phyloP scores from a whole-genome alignment of 768 basidiomycete species.

The Leucocoprinus birnbaumii region DNA sequence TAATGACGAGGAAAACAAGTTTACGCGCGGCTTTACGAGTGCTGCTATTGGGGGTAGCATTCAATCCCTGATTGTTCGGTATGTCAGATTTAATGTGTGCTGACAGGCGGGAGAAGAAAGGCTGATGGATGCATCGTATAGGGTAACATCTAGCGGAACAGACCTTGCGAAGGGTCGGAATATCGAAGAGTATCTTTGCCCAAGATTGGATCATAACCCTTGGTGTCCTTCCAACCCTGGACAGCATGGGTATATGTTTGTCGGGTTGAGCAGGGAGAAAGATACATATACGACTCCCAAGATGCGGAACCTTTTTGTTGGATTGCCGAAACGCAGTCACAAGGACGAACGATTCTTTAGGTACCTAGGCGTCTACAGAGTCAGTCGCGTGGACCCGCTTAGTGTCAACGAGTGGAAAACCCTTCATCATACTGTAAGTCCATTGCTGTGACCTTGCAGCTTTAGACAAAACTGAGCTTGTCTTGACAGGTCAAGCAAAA shows the following conservation, averaged over 20 bases:
- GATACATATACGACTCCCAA: constrained; percentile 38
- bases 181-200: constrained; percentile 44
- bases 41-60: constrained; percentile 34
- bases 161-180: constrained; percentile 26
- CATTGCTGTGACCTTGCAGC: no score
- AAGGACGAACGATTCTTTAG: constrained; percentile 30
- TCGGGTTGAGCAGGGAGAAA: constrained; percentile 46
- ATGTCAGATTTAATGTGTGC: constrained; percentile 4
- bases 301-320: constrained; percentile 43
- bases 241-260: constrained; percentile 53
- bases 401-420: constrained; percentile 43
- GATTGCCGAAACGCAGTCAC: constrained; percentile 25
- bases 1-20: constrained; percentile 25
- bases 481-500: constrained; percentile 26
- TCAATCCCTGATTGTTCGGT: constrained; percentile 37
- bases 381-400: constrained; percentile 37
- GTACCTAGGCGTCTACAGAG: constrained; percentile 46
- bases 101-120: background rate
- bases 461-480: no score
- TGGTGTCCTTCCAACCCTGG: constrained; percentile 51
- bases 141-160: constrained; percentile 23
- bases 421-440: constrained; percentile 37
- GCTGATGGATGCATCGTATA: constrained; percentile 10
- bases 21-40: constrained; percentile 37
- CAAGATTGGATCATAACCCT: constrained; percentile 48